Evolutionary conservation across 345 rosid genomes (phyloP).

Genomic region (Sonneratia caseolaris): DNA sequence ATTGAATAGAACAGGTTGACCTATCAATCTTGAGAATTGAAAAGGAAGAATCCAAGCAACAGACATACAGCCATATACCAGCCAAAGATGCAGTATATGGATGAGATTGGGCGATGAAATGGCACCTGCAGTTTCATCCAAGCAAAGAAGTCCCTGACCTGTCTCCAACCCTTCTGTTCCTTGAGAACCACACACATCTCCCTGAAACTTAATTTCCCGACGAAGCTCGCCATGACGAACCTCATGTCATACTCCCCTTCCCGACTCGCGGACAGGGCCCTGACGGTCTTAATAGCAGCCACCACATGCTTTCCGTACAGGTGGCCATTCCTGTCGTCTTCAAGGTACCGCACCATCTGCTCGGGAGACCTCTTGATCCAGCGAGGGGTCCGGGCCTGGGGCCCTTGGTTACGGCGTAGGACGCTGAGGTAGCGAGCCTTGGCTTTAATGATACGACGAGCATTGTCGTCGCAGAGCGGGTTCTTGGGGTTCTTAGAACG

Average conservation of each 20-base stretch:
- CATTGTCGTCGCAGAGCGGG: conserved; percentile 72
- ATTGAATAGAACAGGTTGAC: background rate
- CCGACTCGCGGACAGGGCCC: conserved; percentile 35
- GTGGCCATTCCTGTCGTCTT: conserved; percentile 66
- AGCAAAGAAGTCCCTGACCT: conserved; percentile 64
- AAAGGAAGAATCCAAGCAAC: conserved; percentile 1
- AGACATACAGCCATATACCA: background rate
- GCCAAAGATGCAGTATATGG: background rate
- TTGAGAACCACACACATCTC: conserved; percentile 92
- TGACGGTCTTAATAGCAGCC: conserved; percentile 71
- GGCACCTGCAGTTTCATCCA: conserved; percentile 95
- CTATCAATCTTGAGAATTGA: background rate
- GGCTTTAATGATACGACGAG: conserved; percentile 70
- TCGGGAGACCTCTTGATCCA: conserved; percentile 86
- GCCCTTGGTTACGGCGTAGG: conserved; percentile 67
- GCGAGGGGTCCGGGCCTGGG: conserved; percentile 57
- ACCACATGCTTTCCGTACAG: conserved; percentile 75
- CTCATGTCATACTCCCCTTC: conserved; percentile 56
- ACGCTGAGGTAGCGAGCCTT: conserved; percentile 61
- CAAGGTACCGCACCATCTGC: conserved; percentile 79
- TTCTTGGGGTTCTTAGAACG: conserved; percentile 48
- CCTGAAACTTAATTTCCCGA: conserved; percentile 61
- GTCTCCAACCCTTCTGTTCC: conserved; percentile 78
- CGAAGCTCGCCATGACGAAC: conserved; percentile 62
- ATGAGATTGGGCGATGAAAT: background rate